These are phyloP conservation scores for Auriscalpium microsporum DNA, from an alignment of 768 basidiomycete genomes.

Conservation along the genomic window DNA sequence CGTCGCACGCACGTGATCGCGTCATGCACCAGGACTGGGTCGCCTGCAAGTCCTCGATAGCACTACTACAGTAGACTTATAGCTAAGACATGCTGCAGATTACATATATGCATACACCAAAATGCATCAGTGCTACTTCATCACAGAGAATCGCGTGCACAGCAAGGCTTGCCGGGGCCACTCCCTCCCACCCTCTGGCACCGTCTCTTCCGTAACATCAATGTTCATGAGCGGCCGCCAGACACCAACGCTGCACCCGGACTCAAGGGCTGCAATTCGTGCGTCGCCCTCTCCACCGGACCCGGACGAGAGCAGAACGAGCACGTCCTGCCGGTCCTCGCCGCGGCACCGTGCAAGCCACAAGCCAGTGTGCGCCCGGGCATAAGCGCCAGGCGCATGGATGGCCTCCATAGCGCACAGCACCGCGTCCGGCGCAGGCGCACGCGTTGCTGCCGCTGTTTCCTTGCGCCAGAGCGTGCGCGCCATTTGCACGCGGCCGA, in stretches of 20 bases:
- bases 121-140: too few relatives aligned
- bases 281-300: neutral
- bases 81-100: too few relatives aligned
- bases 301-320: neutral
- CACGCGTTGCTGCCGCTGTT: conserved; percentile 19
- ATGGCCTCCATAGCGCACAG: neutral
- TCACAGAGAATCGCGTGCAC: too few relatives aligned
- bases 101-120: too few relatives aligned
- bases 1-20: too few relatives aligned
- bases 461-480: conserved; percentile 47
- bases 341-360: neutral
- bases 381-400: neutral
- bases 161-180: too few relatives aligned
- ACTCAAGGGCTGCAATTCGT: neutral
- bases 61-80: too few relatives aligned
- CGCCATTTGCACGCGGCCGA: conserved; percentile 36
- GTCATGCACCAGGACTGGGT: too few relatives aligned
- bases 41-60: too few relatives aligned
- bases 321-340: neutral
- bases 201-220: neutral
- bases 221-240: neutral
- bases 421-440: neutral
- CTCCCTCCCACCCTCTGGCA: too few relatives aligned
- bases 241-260: conserved; percentile 2
- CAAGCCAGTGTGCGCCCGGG: neutral